Conservation (phyloP, 371 early-diverging fungal species). For the Circinella minor region DNA sequence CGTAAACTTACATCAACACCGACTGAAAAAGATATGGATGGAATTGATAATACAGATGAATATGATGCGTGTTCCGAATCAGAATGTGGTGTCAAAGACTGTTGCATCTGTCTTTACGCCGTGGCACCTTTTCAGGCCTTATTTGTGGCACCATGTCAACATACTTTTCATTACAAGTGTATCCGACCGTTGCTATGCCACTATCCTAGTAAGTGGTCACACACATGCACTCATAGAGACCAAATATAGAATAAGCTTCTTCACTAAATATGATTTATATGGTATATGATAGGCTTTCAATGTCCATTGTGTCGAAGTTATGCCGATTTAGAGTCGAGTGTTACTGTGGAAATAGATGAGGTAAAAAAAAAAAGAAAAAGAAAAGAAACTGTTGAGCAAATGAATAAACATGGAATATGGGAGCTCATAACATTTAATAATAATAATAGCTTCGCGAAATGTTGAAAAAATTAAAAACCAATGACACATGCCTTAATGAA, state of each 20-base stretch:
- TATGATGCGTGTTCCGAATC: background rate
- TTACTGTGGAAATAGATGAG: constrained; percentile 62
- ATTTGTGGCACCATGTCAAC: constrained; percentile 94
- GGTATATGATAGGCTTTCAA: constrained; percentile 61
- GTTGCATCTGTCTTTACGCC: constrained; percentile 93
- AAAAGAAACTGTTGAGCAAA: too few relatives aligned
- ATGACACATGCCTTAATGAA: background rate
- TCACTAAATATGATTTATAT: too few relatives aligned
- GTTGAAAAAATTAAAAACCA: background rate
- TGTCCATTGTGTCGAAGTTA: constrained; percentile 95
- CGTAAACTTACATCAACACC: constrained; percentile 9
- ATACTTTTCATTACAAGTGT: constrained; percentile 95
- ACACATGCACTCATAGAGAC: too few relatives aligned
- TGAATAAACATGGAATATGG: too few relatives aligned
- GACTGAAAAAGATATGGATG: constrained; percentile 2
- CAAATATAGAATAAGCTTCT: too few relatives aligned
- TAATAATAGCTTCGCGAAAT: background rate
- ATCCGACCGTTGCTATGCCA: constrained; percentile 65
- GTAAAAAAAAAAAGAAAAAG: constrained; percentile 14
- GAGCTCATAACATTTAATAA: too few relatives aligned
- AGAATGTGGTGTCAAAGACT: constrained; percentile 59
- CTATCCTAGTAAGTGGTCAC: constrained; percentile 37
- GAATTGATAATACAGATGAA: background rate
- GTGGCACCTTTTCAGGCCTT: constrained; percentile 92
- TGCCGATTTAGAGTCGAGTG: constrained; percentile 82